These are phyloP conservation scores for Ilyonectria mors-panacis DNA, from an alignment of 2,329 filamentous ascomycete species.

Conservation along the genomic window DNA sequence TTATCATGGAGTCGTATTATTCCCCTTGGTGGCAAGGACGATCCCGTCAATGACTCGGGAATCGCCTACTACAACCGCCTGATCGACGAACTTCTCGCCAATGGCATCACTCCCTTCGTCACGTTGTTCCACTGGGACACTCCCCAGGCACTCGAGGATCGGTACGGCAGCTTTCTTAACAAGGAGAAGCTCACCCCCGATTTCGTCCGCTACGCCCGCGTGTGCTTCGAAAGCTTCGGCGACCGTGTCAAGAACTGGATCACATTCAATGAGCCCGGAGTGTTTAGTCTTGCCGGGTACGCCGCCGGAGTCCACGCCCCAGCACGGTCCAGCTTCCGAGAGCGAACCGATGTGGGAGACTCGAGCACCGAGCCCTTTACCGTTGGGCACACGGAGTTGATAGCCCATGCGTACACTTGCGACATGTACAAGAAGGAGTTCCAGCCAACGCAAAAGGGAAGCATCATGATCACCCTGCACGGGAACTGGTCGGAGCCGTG, in stretches of 20 bases:
- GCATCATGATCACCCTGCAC: slow-evolving; percentile 59
- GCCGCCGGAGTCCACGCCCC: slow-evolving; percentile 41
- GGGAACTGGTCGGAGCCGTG: slow-evolving; percentile 60
- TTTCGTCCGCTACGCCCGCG: slow-evolving; percentile 42
- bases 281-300: slow-evolving; percentile 38
- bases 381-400: slow-evolving; percentile 57
- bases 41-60: slow-evolving; percentile 73
- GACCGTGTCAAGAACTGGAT: slow-evolving; percentile 45
- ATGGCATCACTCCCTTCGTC: slow-evolving; percentile 72
- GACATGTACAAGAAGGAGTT: slow-evolving; percentile 59
- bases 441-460: slow-evolving; percentile 54
- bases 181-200: slow-evolving; percentile 40
- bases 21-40: slow-evolving; percentile 73
- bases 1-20: slow-evolving; percentile 77
- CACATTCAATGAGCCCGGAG: slow-evolving; percentile 43
- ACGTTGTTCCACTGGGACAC: slow-evolving; percentile 78
- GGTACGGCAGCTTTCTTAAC: slow-evolving; percentile 41
- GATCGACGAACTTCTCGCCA: slow-evolving; percentile 68
- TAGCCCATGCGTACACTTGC: slow-evolving; percentile 56
- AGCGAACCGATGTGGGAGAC: slow-evolving; percentile 39
- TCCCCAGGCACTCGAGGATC: slow-evolving; percentile 54
- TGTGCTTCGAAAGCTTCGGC: slow-evolving; percentile 43
- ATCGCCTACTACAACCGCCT: slow-evolving; percentile 73
- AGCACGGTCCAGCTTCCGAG: slow-evolving; percentile 40
- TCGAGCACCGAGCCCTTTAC: slow-evolving; percentile 54